Conservation (phyloP, 306 rosid genomes). For the Cucurbita pepo region DNA sequence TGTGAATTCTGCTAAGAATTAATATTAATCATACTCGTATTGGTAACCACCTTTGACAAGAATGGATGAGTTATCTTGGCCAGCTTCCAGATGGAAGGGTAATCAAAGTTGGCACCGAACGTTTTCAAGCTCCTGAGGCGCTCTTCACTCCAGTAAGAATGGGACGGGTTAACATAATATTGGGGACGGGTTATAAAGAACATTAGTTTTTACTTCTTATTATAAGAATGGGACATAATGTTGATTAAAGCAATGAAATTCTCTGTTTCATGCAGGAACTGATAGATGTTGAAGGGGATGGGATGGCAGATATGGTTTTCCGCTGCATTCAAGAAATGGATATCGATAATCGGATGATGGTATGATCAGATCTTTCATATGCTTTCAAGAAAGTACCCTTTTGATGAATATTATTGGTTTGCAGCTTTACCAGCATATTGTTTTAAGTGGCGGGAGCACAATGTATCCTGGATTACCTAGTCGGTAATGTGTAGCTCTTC, state of each 20-base stretch:
- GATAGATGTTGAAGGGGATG: conserved; percentile 98
- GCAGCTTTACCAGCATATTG: conserved; percentile 99
- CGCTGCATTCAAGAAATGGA: conserved; percentile 99
- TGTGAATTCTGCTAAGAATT: neutral
- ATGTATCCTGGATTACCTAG: conserved; percentile 99
- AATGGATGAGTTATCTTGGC: conserved; percentile 1
- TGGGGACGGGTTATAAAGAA: neutral
- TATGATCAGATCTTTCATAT: conserved; percentile 15
- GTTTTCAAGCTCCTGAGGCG: conserved; percentile 99
- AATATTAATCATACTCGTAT: neutral
- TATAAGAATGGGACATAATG: neutral
- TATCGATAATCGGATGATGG: conserved; percentile 98
- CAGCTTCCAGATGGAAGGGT: conserved; percentile 99
- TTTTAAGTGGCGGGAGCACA: conserved; percentile 98
- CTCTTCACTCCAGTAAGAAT: conserved; percentile 77
- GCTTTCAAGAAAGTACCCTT: neutral
- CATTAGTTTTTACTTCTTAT: neutral
- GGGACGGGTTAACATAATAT: neutral
- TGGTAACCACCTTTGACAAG: neutral
- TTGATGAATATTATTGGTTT: conserved; percentile 6
- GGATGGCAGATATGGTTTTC: conserved; percentile 99
- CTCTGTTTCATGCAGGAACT: conserved; percentile 50
- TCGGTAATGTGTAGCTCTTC: conserved; percentile 39
- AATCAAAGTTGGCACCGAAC: conserved; percentile 96
- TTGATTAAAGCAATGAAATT: conserved; percentile 2